Conservation (phyloP, 345 rosid genomes). For the Acer yangbiense region DNA sequence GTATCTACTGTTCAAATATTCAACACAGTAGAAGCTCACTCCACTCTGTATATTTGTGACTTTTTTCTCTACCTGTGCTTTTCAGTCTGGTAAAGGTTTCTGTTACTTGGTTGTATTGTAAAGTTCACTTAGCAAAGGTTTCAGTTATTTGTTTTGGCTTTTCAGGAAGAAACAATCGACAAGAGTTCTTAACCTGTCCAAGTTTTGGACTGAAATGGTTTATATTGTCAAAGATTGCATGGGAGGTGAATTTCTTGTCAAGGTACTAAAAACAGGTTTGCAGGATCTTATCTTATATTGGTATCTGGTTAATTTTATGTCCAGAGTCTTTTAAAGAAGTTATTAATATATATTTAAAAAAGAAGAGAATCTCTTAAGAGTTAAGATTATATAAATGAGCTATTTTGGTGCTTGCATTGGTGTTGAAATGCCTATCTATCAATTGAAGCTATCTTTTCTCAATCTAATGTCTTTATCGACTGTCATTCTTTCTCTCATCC, state of each 20-base stretch:
- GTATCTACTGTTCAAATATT: no score
- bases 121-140: not conserved
- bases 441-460: not conserved
- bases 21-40: not conserved
- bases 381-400: not conserved
- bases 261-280: not conserved
- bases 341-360: no score
- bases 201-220: not conserved
- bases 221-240: not conserved
- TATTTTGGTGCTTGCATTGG: not conserved
- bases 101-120: not conserved
- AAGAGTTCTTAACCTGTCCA: not conserved
- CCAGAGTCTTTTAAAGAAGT: not conserved
- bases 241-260: not conserved
- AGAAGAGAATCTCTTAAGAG: no score
- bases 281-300: not conserved
- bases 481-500: not conserved
- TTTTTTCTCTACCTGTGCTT: not conserved
- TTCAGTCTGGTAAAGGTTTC: not conserved
- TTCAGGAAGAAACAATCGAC: not conserved
- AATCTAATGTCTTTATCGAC: not conserved
- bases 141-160: conserved; percentile 8
- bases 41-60: not conserved
- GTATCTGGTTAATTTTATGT: not conserved
- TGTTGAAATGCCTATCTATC: not conserved